Evolutionary conservation across 768 basidiomycete species (phyloP), one percentile per base, ranked within the genome.

Genomic region (Russula vinacea): DNA sequence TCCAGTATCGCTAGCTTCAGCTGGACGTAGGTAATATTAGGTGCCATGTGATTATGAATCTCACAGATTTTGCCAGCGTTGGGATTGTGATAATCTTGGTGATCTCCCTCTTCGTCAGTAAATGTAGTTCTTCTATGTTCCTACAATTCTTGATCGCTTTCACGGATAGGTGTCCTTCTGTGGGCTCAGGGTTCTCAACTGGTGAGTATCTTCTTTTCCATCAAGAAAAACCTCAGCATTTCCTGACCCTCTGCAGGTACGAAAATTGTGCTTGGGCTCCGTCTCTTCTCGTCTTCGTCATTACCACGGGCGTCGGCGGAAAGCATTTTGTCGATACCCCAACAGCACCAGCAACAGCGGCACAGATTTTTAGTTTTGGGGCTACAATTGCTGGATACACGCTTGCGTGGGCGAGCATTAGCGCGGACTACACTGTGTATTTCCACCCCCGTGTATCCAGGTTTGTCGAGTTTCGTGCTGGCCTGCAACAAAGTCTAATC

Each of bases 61-160:
- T 61, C 40, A 50, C 3, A 54, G 60, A 13, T 57, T 45, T 37
- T 49, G 26, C 1, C 32, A 60, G 49, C 58, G 85, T 94, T 32
- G 92, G 92, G 3, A 94, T 94, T 59, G 87, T 92, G 37, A 84
- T 94, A 55, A 85, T 93, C 45, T 82, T 83, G 0, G 65, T 88
- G 35, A 76, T 90, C 35, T 86, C 90, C 3, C 81, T 94, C 32
- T 84, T 71, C 61, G 77, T 78, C 17, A 59, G 50, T 65, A 37
- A 54, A 40, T n/a, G n/a, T 50, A 2, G 52, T 44, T 44, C 40
- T 29, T 58, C 56, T 33, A 50, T 26, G 22, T 56, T n/a, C 53
- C 42, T 42, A 9, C 17, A 2, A 26, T 32, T 37, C 17, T 54
- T 50, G 35, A 65, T 63, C 16, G 33, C 47, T 37, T 50, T 49